Percentiles rank a stretch among this genome's conserved stretches.
These are phyloP conservation scores for Colletotrichum echinochloae DNA, from an alignment of 2,329 filamentous ascomycete genomes.

Conservation along the genomic window DNA sequence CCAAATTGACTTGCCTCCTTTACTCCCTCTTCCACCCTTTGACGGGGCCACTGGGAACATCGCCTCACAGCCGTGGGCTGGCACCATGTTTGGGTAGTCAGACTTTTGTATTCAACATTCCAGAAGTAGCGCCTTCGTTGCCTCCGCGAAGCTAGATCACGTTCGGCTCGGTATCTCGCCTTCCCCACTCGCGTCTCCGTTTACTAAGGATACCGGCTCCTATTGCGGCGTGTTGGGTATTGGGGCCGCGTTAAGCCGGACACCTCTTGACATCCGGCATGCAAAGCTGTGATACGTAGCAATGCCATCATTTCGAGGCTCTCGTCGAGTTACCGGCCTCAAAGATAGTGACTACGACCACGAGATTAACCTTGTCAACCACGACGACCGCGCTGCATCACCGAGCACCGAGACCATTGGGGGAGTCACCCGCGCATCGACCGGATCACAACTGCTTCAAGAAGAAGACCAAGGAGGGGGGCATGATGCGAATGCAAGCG, in stretches of 20 bases:
- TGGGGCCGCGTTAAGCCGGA: neutral
- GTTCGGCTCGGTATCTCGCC: neutral
- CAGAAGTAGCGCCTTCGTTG: neutral
- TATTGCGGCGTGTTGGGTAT: neutral
- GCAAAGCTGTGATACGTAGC: slow-evolving; percentile 39
- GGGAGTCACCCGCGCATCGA: slow-evolving; percentile 27
- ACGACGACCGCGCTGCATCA: slow-evolving; percentile 48
- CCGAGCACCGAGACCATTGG: slow-evolving; percentile 26
- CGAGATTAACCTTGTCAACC: slow-evolving; percentile 77
- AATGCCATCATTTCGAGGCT: slow-evolving; percentile 58
- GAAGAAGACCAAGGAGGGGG: slow-evolving; percentile 22
- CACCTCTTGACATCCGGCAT: slow-evolving; percentile 8
- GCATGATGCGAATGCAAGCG: neutral
- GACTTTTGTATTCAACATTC: slow-evolving; percentile 16
- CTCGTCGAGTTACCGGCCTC: slow-evolving; percentile 66
- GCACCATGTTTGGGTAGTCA: slow-evolving; percentile 16
- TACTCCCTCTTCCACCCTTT: neutral
- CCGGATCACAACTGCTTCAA: slow-evolving; percentile 29
- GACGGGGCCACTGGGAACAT: slow-evolving; percentile 12
- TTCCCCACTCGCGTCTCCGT: slow-evolving; percentile 41
- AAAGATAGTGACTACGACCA: slow-evolving; percentile 76
- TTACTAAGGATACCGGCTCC: slow-evolving; percentile 1
- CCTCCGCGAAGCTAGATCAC: slow-evolving; percentile 10
- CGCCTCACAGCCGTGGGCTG: neutral
- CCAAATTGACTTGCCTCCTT: slow-evolving; percentile 23